Conservation (phyloP, 2,329 filamentous ascomycete genomes). For the Penicillium sp. region DNA sequence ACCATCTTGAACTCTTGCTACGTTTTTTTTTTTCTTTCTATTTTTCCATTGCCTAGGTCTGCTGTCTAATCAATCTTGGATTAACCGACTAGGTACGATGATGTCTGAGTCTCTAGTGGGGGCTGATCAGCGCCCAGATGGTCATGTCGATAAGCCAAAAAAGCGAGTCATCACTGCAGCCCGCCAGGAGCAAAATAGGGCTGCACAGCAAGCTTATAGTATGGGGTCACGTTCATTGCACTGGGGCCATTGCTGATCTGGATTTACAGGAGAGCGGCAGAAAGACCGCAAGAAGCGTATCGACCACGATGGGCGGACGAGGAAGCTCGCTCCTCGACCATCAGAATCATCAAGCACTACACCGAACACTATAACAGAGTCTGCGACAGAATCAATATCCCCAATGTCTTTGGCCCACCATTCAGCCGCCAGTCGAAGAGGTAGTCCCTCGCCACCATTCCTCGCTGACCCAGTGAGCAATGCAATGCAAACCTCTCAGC, state of each 20-base stretch:
- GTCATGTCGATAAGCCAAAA: slow-evolving; percentile 1
- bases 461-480: slow-evolving; percentile 9
- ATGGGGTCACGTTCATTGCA: slow-evolving; percentile 8
- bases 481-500: slow-evolving; percentile 5
- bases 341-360: slow-evolving; percentile 11
- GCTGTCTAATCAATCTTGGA: not conserved
- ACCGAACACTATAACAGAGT: not conserved
- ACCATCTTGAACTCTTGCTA: slow-evolving; percentile 36
- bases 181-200: slow-evolving; percentile 41
- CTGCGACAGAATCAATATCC: not conserved
- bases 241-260: not conserved
- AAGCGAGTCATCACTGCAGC: slow-evolving; percentile 40
- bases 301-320: not conserved
- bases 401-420: not conserved
- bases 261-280: slow-evolving; percentile 16
- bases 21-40: not conserved
- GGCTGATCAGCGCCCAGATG: not conserved
- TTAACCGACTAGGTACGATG: not conserved
- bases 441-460: not conserved
- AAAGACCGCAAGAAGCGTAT: slow-evolving; percentile 7
- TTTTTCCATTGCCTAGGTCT: not conserved
- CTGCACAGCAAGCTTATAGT: slow-evolving; percentile 41
- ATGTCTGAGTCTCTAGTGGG: not conserved
- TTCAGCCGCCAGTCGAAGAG: not conserved
- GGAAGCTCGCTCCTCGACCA: slow-evolving; percentile 7